Evolutionary conservation across 306 rosid genomes (phyloP), one percentile per base, ranked within the genome.

Genomic region (Quercus suber): DNA sequence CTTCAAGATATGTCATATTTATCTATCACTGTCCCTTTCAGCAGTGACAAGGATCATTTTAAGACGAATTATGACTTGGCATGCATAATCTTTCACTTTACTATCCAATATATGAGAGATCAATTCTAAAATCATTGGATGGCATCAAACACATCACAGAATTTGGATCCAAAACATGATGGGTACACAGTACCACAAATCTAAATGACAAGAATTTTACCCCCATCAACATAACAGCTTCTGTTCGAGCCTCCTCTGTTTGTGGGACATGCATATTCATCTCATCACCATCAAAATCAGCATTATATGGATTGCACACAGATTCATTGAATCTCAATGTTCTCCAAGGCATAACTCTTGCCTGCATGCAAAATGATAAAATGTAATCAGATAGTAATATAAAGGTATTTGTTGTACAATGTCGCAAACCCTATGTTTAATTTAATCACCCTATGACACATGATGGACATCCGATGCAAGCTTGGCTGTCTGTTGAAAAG

Each of bases 261-360:
- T 94, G 98, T 30, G 98, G 98, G 33, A 92, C 97, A 84, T 94
- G 98, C 85, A 94, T 61, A 82, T 94, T 94, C 98, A 94, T 94
- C 88, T 94, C 98, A 76, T 94, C 98, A 20, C 98, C 98, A 87
- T 94, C 97, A 89, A 94, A 94, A 86, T 94, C 98, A 61, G 98
- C 98, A 86, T 94, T 94, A 82, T 94, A 94, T 14, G 99, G 99
- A 73, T 94, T 94, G 86, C 99, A 94, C 52, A 94, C 99, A 53
- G 99, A 94, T 80, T 94, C 99, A 80, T 94, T 94, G 84, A 94
- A 94, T 87, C 99, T 91, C 87, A 94, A 83, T 12, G 99, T 94
- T 86, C 97, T 89, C 99, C 99, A 92, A 78, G 99, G 97, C 99
- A 94, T 94, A 76, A 94, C 76, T 87, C 94, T 89, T 69, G 94